Conservation (phyloP, 2,329 filamentous ascomycete genomes). For the Bisporella sp. region DNA sequence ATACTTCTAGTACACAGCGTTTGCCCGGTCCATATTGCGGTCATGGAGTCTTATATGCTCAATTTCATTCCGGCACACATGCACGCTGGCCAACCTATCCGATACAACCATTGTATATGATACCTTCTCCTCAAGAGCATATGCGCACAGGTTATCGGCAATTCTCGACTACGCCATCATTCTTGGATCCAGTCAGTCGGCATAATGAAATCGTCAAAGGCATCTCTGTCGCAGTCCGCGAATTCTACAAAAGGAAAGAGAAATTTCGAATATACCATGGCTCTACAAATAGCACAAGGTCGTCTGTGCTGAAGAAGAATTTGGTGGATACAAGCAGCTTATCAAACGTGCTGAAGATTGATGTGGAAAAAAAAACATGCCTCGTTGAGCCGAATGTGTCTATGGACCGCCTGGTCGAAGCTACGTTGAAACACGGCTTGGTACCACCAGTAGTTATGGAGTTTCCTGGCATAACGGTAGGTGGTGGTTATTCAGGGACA, state of each 20-base stretch:
- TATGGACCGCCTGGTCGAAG: constrained; percentile 57
- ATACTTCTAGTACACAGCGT: too few species aligned
- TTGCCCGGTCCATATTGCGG: too few species aligned
- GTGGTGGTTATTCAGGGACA: constrained; percentile 60
- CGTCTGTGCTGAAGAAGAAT: constrained; percentile 32
- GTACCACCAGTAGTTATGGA: constrained; percentile 64
- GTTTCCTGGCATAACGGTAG: constrained; percentile 62
- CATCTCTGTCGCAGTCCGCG: constrained; percentile 37
- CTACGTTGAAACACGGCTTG: constrained; percentile 46
- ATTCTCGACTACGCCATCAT: constrained; percentile 1
- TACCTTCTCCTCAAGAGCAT: too few species aligned
- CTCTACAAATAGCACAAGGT: constrained; percentile 45
- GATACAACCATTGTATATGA: too few species aligned
- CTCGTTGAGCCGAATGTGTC: constrained; percentile 63
- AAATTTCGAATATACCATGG: constrained; percentile 52
- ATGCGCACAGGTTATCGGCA: not conserved
- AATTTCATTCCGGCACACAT: too few species aligned
- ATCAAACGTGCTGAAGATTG: constrained; percentile 38
- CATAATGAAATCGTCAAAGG: constrained; percentile 35
- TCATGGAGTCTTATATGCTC: too few species aligned
- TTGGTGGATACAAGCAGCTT: constrained; percentile 42
- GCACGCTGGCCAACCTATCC: too few species aligned
- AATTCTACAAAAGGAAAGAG: constrained; percentile 40
- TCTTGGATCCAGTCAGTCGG: constrained; percentile 16
- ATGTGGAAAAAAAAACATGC: constrained; percentile 34